These are phyloP conservation scores for Pythium folliculosum DNA, from an alignment of 352 stramenopile genomes.

Conservation along the genomic window DNA sequence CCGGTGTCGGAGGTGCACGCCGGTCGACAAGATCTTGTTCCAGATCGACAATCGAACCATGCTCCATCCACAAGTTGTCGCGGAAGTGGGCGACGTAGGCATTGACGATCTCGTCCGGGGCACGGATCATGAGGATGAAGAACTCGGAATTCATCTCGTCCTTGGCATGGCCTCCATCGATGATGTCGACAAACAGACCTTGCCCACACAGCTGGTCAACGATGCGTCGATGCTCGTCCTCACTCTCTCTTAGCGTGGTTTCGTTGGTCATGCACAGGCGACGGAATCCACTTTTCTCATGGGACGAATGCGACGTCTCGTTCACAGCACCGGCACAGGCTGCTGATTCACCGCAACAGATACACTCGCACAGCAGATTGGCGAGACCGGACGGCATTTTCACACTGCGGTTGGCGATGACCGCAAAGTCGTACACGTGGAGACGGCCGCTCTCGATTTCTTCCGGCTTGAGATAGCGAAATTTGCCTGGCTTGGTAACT, in stretches of 20 bases:
- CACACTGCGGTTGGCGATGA: conserved; percentile 78
- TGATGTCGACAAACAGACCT: conserved; percentile 79
- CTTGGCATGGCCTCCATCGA: conserved; percentile 79
- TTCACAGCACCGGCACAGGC: conserved; percentile 15
- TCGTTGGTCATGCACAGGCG: conserved; percentile 63
- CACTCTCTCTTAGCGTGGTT: conserved; percentile 54
- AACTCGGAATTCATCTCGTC: conserved; percentile 82
- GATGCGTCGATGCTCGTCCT: conserved; percentile 81
- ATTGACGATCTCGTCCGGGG: conserved; percentile 59
- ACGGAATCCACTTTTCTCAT: conserved; percentile 46
- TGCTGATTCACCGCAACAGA: conserved; percentile 19
- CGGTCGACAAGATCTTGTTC: conserved; percentile 69
- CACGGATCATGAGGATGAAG: conserved; percentile 73
- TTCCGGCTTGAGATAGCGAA: conserved; percentile 81
- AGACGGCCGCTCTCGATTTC: conserved; percentile 66
- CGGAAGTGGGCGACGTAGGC: conserved; percentile 67
- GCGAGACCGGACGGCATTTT: conserved; percentile 38
- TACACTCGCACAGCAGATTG: conserved; percentile 47
- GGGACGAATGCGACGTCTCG: conserved; percentile 8
- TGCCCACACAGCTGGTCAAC: conserved; percentile 75
- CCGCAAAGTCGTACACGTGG: conserved; percentile 75
- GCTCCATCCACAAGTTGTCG: conserved; percentile 75
- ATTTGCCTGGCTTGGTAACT: conserved; percentile 42
- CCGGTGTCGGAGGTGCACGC: conserved; percentile 62
- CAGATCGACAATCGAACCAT: conserved; percentile 79